phyloP scores from a whole-genome alignment of 345 rosid genomes.

The Zanthoxylum bungeanum region DNA sequence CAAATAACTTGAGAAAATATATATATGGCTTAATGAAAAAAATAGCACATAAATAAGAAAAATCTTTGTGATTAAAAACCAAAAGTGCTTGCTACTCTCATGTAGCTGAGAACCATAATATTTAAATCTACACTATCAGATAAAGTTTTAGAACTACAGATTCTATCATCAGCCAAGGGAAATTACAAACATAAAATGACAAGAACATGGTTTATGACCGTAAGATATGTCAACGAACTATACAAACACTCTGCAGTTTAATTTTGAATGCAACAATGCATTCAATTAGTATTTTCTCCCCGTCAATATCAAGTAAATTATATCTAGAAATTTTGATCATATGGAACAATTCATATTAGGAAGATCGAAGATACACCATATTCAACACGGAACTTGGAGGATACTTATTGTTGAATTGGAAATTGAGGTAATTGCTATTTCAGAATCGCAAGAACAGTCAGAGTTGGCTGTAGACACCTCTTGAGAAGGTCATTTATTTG shows the following conservation, averaged over 20 bases:
- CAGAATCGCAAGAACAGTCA: neutral
- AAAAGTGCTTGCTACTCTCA: neutral
- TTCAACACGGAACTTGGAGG: neutral
- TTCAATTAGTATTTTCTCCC: neutral
- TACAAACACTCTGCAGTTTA: neutral
- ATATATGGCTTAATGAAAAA: neutral
- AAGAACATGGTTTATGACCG: neutral
- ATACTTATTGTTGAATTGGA: constrained; percentile 7
- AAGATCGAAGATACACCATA: neutral
- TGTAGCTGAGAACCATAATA: neutral
- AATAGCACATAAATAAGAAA: neutral
- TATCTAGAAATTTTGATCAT: neutral
- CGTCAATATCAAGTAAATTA: neutral
- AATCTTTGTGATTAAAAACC: neutral
- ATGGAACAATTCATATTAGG: neutral
- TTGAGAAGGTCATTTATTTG: neutral
- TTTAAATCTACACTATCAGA: neutral
- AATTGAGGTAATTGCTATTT: neutral
- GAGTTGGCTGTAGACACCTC: neutral
- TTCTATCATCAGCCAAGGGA: neutral
- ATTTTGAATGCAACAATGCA: neutral
- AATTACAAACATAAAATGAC: neutral
- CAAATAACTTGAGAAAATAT: neutral
- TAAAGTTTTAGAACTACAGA: neutral
- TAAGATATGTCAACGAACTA: neutral